Base-by-base conservation (phyloP, 83 land plant species). In the Thuja plicata region DNA sequence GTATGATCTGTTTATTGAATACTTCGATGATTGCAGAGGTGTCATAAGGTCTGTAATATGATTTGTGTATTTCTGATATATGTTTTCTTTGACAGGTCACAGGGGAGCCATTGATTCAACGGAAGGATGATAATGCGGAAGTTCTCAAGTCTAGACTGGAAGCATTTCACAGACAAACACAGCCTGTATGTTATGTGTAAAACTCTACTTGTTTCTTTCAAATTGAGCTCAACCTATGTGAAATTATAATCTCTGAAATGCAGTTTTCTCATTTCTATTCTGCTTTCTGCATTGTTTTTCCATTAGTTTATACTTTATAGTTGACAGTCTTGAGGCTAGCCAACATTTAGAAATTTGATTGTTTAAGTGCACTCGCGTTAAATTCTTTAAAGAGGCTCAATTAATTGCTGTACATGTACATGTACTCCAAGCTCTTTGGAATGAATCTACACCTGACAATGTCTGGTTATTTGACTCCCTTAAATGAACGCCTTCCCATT, bases 81-180 rank as follows among this genome's bases (percentile, higher is more conserved):
- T 85, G 40, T 85, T 77, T 83, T 73, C 84, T 84, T 21, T 80
- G 45, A 70, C 89, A 96, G 98, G 91, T 96, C 37, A 94, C 99
- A 38, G 98, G 99, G 37, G 99, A 97, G 92, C 97, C 97, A 38
- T 91, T 97, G 93, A 96, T 97, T 87, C 99, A 97, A 89, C 94
- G 99, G 38, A 97, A 97, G 92, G 99, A 97, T 93, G 99, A 97
- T 85, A 97, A 92, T 83, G 98, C 98, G 16, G 98, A 90, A 80
- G 99, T 97, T 76, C 94, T 97, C 38, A 97, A 94, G 91, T 96
- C 97, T 88, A 93, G 99, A 91, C 93, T 96, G 60, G 96, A 94
- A 66, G 94, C 97, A 13, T 97, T 97, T 89, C 99, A 97, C 94
- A 92, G 89, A 90, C 97, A 97, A 90, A 97, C 99, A 52, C 87